phyloP scores from a whole-genome alignment of 768 basidiomycete genomes.

The Lentinula guzmanii region DNA sequence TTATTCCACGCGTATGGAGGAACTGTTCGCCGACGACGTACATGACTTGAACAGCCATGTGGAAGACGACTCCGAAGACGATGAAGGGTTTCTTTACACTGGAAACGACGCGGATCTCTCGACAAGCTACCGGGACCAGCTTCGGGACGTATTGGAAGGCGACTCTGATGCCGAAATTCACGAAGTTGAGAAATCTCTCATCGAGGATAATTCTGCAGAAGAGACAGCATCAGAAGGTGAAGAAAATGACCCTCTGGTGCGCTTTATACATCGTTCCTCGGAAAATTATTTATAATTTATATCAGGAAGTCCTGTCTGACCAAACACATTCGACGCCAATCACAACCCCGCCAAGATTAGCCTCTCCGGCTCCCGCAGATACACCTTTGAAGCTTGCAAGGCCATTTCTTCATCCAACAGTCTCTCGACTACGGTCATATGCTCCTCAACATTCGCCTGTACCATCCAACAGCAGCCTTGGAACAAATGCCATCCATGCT shows the following conservation, averaged over 20 bases:
- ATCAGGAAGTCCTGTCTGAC: constrained; percentile 19
- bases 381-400: constrained; percentile 36
- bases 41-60: constrained; percentile 22
- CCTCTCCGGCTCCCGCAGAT: constrained; percentile 26
- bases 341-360: constrained; percentile 31
- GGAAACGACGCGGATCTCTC: constrained; percentile 57
- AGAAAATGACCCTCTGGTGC: constrained; percentile 11
- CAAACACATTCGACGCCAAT: constrained; percentile 29
- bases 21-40: constrained; percentile 46
- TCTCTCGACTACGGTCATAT: constrained; percentile 75
- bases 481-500: constrained; percentile 35
- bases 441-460: constrained; percentile 40
- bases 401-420: constrained; percentile 65
- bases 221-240: constrained; percentile 21
- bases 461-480: constrained; percentile 35
- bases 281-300: constrained; percentile 9
- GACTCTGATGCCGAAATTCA: constrained; percentile 44
- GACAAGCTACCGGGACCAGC: constrained; percentile 57
- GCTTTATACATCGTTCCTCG: constrained; percentile 18
- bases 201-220: constrained; percentile 31
- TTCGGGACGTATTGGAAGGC: constrained; percentile 67
- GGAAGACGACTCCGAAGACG: constrained; percentile 41
- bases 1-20: constrained; percentile 66
- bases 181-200: constrained; percentile 41
- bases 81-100: constrained; percentile 65